Conservation (phyloP, 164 flowering plant genomes). For the Vitis rotundifolia region DNA sequence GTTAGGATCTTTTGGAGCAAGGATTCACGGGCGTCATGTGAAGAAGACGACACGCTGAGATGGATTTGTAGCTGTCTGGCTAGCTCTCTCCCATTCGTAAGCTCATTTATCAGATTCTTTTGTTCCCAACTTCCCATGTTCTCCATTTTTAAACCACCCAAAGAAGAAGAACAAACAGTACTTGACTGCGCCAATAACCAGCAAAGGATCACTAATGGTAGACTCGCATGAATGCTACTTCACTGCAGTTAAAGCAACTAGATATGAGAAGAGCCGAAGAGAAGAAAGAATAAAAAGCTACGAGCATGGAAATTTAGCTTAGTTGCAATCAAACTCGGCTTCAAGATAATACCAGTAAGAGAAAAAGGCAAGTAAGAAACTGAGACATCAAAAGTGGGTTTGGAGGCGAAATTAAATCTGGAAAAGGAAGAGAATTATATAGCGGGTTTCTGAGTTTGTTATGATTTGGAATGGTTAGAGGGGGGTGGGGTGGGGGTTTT, state of each 20-base stretch:
- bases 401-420: too few species aligned
- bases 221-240: too few species aligned
- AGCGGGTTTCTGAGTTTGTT: neutral
- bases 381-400: neutral
- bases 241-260: too few species aligned
- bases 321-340: too few species aligned
- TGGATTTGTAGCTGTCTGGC: conserved; percentile 49
- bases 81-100: conserved; percentile 47
- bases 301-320: neutral
- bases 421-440: neutral
- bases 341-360: too few species aligned
- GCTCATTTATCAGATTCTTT: conserved; percentile 49
- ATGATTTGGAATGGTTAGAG: neutral
- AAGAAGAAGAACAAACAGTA: neutral
- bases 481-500: neutral
- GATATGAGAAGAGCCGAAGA: neutral
- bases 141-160: conserved; percentile 24
- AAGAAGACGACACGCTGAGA: conserved; percentile 32
- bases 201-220: neutral
- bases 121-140: conserved; percentile 30
- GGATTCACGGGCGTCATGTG: conserved; percentile 23
- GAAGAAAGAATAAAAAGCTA: neutral
- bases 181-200: neutral
- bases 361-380: too few species aligned
- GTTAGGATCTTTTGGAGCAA: conserved; percentile 38